Evolutionary conservation across 768 basidiomycete species (phyloP).

Genomic region (Macrolepiota dolichaula): DNA sequence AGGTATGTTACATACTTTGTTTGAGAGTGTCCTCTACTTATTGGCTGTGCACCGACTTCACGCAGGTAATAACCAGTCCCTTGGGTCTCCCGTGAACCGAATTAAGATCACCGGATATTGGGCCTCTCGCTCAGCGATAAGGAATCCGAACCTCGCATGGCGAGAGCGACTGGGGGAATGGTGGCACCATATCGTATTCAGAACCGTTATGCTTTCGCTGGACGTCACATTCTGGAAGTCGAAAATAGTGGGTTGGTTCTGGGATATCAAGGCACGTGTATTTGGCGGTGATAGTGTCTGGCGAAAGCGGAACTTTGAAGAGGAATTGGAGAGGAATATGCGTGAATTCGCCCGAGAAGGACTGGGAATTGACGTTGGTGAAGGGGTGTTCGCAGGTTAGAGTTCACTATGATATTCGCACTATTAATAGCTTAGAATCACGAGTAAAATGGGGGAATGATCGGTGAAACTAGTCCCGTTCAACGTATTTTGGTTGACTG

Average conservation of each 20-base stretch:
- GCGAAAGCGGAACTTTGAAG: conserved; percentile 66
- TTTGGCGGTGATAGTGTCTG: conserved; percentile 41
- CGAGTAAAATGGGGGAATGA: neutral
- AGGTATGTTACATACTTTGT: conserved; percentile 23
- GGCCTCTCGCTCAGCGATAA: conserved; percentile 66
- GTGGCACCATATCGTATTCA: conserved; percentile 61
- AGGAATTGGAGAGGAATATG: conserved; percentile 75
- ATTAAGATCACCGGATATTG: conserved; percentile 87
- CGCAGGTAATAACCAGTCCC: conserved; percentile 73
- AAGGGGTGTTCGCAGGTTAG: conserved; percentile 51
- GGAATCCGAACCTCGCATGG: conserved; percentile 38
- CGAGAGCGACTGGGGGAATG: conserved; percentile 45
- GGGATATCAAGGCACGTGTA: conserved; percentile 30
- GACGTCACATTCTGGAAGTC: conserved; percentile 73
- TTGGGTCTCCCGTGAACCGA: conserved; percentile 85
- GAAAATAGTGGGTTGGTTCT: conserved; percentile 49
- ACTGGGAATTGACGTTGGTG: conserved; percentile 72
- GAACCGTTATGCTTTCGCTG: conserved; percentile 57
- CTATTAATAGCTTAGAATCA: neutral
- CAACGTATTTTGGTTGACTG: neutral
- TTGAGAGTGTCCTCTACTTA: conserved; percentile 15
- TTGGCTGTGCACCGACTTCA: conserved; percentile 1
- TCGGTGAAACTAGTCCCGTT: neutral
- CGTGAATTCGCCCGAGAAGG: conserved; percentile 72
- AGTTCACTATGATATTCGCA: neutral